Conservation (phyloP, 805 yeast species). For the Wickerhamiella brachini region DNA sequence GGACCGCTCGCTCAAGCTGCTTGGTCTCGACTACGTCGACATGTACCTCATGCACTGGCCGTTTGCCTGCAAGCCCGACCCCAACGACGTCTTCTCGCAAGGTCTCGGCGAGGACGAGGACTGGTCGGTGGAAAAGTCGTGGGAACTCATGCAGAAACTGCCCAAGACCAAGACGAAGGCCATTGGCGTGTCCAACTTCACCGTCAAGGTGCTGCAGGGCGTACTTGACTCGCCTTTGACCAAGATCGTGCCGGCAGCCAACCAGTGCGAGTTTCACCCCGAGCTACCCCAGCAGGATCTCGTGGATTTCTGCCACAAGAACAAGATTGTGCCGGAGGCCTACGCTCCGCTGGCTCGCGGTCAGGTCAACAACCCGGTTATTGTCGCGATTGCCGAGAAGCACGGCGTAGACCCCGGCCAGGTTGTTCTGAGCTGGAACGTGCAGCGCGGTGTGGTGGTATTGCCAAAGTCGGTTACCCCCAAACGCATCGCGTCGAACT, state of each 20-base stretch:
- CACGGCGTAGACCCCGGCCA: conserved; percentile 40
- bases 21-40: conserved; percentile 66
- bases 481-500: conserved; percentile 39
- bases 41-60: conserved; percentile 80
- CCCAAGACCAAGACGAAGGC: conserved; percentile 40
- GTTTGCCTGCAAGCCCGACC: conserved; percentile 24
- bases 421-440: conserved; percentile 49
- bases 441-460: conserved; percentile 44
- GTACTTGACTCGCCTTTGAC: conserved; percentile 33
- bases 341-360: conserved; percentile 63
- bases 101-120: conserved; percentile 21
- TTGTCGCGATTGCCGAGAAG: conserved; percentile 41
- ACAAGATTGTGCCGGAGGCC: conserved; percentile 50
- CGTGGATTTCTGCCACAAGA: conserved; percentile 34
- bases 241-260: conserved; percentile 46
- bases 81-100: conserved; percentile 24
- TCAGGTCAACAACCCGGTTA: conserved; percentile 36
- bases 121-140: conserved; percentile 39
- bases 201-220: conserved; percentile 35
- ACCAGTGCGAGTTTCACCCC: conserved; percentile 69
- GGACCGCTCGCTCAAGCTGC: conserved; percentile 42
- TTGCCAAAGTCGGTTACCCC: conserved; percentile 61
- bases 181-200: conserved; percentile 62
- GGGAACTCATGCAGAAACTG: conserved; percentile 43
- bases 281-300: conserved; percentile 51